Evolutionary conservation across 495 filamentous ascomycete species (phyloP), one percentile per base, ranked within the genome.

Genomic region (Saxophila tyrrhenica): DNA sequence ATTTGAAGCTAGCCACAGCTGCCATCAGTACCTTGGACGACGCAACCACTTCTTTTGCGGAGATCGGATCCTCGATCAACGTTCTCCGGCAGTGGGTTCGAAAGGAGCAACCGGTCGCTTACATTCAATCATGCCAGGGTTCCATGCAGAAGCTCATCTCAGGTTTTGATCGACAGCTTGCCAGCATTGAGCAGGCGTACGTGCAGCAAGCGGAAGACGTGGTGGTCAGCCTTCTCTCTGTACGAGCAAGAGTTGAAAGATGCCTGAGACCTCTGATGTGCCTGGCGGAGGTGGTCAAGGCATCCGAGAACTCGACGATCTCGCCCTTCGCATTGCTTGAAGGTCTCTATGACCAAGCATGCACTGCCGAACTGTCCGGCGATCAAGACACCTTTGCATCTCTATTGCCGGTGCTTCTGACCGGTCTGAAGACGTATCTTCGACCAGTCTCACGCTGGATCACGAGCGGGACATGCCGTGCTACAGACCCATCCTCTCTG

Each of bases 381-480:
- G 76, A 85, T 48, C 72, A 73, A 3, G 65, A 61, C 8, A 71
- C 75, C 19, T 94, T 84, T 60, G 63, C 66, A 24, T 77, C 74
- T 42, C 73, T 89, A 16, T 78, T 78, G 10, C 68, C 69, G 2
- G 69, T 95, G 11, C 94, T 96, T 68, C 84, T 92, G 47, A 74
- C 82, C 23, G 94, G 88, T 64, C 86, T 95, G 35, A 78, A 83
- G 55, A 81, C 86, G 2, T 96, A 95, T 64, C 74, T 91, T 24
- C 80, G 78, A 13, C 87, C 89, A 0, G 80, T 96, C 24, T 75
- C 81, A 24, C 67, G 72, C 2, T 98, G 92, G 92, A 92, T 94
- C 83, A 82, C 89, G 60, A 75, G 76, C 39, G 91, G 91, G 1
- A 77, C 81, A 50, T 68, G 94, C 13, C 71, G 75, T n/a, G 59